These are phyloP conservation scores for Piedraia hortae DNA, from an alignment of 2,329 filamentous ascomycete genomes.

Conservation along the genomic window DNA sequence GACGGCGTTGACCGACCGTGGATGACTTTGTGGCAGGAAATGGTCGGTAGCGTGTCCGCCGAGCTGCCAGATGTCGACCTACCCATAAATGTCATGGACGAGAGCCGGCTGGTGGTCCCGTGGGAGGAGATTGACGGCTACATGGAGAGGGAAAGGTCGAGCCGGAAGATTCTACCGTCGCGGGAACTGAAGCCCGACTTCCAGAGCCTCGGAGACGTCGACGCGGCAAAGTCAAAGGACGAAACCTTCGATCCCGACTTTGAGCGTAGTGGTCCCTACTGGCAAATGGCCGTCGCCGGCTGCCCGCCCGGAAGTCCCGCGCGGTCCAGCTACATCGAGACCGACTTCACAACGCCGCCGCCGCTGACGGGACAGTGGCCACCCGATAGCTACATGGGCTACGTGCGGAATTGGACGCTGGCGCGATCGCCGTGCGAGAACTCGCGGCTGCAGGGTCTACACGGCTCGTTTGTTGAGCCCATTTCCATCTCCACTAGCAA, in stretches of 20 bases:
- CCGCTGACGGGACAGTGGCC: constrained; percentile 10
- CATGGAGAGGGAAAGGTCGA: constrained; percentile 11
- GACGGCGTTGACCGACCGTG: constrained; percentile 11
- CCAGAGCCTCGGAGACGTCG: constrained; percentile 7
- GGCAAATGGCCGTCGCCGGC: constrained; percentile 16
- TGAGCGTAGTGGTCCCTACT: constrained; percentile 13
- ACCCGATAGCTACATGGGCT: constrained; percentile 16
- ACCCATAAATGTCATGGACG: constrained; percentile 23
- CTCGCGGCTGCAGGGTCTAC: constrained; percentile 17
- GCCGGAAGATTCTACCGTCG: constrained; percentile 8
- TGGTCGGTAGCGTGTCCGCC: constrained; percentile 14
- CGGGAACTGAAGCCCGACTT: constrained; percentile 10
- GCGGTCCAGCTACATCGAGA: constrained; percentile 11
- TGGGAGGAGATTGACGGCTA: constrained; percentile 19
- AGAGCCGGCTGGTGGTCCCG: constrained; percentile 20
- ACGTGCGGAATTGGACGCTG: constrained; percentile 21
- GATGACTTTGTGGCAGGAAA: constrained; percentile 16
- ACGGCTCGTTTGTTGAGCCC: constrained; percentile 23
- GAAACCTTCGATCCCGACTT: constrained; percentile 10
- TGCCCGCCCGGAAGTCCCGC: constrained; percentile 16
- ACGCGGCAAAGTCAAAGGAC: constrained; percentile 6
- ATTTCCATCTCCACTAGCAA: constrained; percentile 18
- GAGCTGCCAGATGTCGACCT: constrained; percentile 20
- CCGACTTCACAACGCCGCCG: constrained; percentile 15
- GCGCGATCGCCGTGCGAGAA: constrained; percentile 20